Evolutionary conservation across 495 filamentous ascomycete species (phyloP).

Genomic region (Venustampulla echinocandica): DNA sequence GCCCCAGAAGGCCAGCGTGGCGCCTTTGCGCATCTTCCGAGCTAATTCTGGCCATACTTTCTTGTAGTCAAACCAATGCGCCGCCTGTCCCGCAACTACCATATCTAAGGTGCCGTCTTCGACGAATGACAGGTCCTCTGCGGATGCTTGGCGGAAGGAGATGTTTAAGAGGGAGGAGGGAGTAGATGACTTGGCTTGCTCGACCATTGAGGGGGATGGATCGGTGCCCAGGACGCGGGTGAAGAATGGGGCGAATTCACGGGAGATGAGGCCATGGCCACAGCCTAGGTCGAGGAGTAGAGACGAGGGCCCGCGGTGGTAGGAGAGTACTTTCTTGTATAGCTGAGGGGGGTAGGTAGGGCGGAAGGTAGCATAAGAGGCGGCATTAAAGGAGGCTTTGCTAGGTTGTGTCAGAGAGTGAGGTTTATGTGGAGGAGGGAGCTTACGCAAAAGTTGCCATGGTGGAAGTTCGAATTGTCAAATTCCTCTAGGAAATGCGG

Average conservation of each 20-base stretch:
- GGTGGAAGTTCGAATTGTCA: neutral
- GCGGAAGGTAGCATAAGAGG: slow-evolving; percentile 52
- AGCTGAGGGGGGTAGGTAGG: slow-evolving; percentile 51
- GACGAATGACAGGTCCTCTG: slow-evolving; percentile 44
- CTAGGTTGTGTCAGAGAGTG: slow-evolving; percentile 18
- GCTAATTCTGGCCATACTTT: slow-evolving; percentile 46
- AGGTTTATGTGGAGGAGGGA: slow-evolving; percentile 6
- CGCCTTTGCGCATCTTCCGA: slow-evolving; percentile 42
- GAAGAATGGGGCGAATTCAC: slow-evolving; percentile 43
- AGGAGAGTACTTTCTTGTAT: slow-evolving; percentile 45
- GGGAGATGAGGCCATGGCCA: slow-evolving; percentile 50
- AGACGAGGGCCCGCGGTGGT: slow-evolving; percentile 34
- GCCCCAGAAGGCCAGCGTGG: slow-evolving; percentile 53
- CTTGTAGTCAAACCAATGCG: slow-evolving; percentile 55
- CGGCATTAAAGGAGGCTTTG: slow-evolving; percentile 43
- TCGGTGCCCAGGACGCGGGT: slow-evolving; percentile 43
- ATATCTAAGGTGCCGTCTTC: slow-evolving; percentile 42
- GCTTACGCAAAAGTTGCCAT: slow-evolving; percentile 43
- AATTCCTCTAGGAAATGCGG: too few relatives aligned
- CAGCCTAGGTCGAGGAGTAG: slow-evolving; percentile 52
- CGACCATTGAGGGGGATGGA: slow-evolving; percentile 50
- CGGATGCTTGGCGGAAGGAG: slow-evolving; percentile 33
- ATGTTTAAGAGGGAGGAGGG: slow-evolving; percentile 33
- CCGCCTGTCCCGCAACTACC: slow-evolving; percentile 51
- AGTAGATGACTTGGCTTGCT: slow-evolving; percentile 34